Base-by-base conservation (phyloP, 2,329 filamentous ascomycete genomes). In the Pyrenophora graminea region DNA sequence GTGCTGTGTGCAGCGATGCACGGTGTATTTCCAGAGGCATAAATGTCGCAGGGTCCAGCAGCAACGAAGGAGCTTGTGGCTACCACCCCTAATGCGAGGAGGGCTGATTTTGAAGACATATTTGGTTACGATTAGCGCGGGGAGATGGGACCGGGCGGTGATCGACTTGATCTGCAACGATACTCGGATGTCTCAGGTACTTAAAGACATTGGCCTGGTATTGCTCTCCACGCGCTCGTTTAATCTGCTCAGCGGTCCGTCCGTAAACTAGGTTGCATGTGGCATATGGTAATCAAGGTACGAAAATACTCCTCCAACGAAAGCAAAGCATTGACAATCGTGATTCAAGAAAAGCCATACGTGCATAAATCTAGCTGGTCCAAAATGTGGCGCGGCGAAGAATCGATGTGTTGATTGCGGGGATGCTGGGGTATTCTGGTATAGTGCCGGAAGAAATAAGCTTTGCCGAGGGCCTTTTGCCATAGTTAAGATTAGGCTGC, bases 1-100 rank as follows among this genome's bases (percentile, higher is more conserved):
- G 83, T 86, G 66, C 82, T 82, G 64, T 87, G 84, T 0, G 85
- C 85, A 0, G 85, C 85, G 9, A 87, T 72, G 59, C 85, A 87
- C n/a, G 84, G 82, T 1, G 82, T 85, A 43, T 78, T 77, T 0
- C 82, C 84, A 0, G 77, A 75, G 1, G 77, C 64, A 70, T 86
- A 87, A 54, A 87, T 77, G 55, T 87, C 85, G 59, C 84, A 87
- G 7, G 85, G 84, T 10, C 77, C 83, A 33, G 82, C 82, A 15
- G 73, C 64, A 4, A 51, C 51, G 7, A 57, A 31, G 7, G 53
- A 51, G 4, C 47, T 39, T 3, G 51, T 61, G 37, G 53, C 54
- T 21, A 33, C 45, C 17, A 63, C 45, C 15, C 45, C 52, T 12
- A 63, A 38, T 30, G 53, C 54, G 38, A 47, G 18, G n/a, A 61